A percentile compares a stretch with the other conserved stretches of the same genome.
Conservation (phyloP, 1,139 yeast species). For the Pneumocystis wakefieldiae region DNA sequence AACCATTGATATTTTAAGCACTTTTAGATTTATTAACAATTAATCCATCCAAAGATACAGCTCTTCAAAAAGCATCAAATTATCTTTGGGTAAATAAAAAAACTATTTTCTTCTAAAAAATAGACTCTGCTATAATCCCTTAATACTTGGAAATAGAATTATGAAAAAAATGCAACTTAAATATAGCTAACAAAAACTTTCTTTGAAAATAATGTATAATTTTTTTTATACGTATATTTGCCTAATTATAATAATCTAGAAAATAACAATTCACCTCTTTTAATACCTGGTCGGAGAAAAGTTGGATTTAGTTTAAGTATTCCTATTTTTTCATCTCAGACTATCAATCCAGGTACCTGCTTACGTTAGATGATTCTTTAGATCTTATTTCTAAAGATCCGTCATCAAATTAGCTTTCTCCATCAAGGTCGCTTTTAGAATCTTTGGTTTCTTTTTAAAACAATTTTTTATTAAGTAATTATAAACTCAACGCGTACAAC, state of each 20-base stretch:
- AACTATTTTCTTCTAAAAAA: conserved; percentile 30
- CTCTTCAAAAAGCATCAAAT: conserved; percentile 28
- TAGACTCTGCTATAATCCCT: conserved; percentile 38
- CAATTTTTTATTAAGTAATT: not conserved
- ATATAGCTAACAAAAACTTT: conserved; percentile 9
- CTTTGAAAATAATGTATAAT: conserved; percentile 13
- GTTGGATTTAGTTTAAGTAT: conserved; percentile 2
- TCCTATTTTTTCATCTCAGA: conserved; percentile 2
- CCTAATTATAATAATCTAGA: conserved; percentile 15
- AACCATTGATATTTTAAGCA: conserved; percentile 18
- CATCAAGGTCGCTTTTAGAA: conserved; percentile 17
- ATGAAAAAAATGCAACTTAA: conserved; percentile 27
- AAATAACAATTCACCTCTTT: conserved; percentile 3
- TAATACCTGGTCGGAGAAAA: not conserved
- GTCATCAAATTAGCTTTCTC: conserved; percentile 35
- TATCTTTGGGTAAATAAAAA: conserved; percentile 39
- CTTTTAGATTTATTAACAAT: conserved; percentile 37
- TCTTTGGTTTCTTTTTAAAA: conserved; percentile 12
- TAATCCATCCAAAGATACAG: conserved; percentile 30
- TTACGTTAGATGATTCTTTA: conserved; percentile 19
- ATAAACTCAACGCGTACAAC: conserved; percentile 20
- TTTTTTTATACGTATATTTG: conserved; percentile 14
- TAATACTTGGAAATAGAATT: conserved; percentile 34
- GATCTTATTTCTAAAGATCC: conserved; percentile 34
- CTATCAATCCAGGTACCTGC: not conserved